Conservation (phyloP, 805 yeast genomes). For the Spencermartinsiella europaea region DNA sequence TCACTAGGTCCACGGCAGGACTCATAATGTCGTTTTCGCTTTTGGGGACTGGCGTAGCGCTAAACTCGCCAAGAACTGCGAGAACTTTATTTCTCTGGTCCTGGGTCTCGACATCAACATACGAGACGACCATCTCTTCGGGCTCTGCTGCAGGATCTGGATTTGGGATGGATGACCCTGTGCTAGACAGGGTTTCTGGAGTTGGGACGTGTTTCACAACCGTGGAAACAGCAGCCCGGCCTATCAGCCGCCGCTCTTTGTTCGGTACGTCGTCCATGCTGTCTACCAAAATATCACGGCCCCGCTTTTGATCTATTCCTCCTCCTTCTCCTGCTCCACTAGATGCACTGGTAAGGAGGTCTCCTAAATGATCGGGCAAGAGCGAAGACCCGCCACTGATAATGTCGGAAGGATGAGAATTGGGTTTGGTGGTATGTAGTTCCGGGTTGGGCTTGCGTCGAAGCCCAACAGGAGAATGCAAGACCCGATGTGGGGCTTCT, state of each 20-base stretch:
- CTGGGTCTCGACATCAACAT: constrained; percentile 21
- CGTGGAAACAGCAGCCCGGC: constrained; percentile 9
- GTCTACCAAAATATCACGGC: not conserved
- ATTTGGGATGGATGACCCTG: not conserved
- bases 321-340: not conserved
- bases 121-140: constrained; percentile 19
- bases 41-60: constrained; percentile 6
- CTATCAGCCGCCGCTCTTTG: constrained; percentile 9
- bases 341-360: not conserved
- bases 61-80: constrained; percentile 20
- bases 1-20: constrained; percentile 18
- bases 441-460: not conserved
- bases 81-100: constrained; percentile 16
- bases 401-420: not conserved
- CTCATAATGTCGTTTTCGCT: constrained; percentile 14
- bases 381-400: not conserved
- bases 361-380: not conserved
- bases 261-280: constrained; percentile 1
- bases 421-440: not conserved
- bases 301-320: not conserved
- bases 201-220: not conserved
- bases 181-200: too few relatives aligned
- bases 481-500: constrained; percentile 7
- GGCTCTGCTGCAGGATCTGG: constrained; percentile 4
- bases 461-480: not conserved